Conservation (phyloP, 2,329 filamentous ascomycete species). For the Neopestalotiopsis rosae region DNA sequence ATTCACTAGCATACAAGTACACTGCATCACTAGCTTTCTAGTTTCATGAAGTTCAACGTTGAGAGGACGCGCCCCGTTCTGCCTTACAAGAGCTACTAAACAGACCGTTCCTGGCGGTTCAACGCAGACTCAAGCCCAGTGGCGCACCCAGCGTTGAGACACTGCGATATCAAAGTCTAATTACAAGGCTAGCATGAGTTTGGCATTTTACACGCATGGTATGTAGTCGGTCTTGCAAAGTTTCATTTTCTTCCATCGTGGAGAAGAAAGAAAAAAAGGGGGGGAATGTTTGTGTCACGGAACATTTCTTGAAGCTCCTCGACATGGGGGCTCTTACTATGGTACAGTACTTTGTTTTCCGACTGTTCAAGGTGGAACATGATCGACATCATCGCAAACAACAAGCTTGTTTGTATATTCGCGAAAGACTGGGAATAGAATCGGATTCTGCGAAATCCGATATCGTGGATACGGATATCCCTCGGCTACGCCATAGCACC, state of each 20-base stretch:
- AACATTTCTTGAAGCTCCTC: not conserved
- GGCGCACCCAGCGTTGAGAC: not conserved
- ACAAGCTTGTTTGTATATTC: not conserved
- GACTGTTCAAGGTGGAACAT: not conserved
- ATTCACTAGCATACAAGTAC: too few species aligned
- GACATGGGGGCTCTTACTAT: not conserved
- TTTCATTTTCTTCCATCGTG: not conserved
- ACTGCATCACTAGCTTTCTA: too few species aligned
- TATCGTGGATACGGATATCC: not conserved
- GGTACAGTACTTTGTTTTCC: not conserved
- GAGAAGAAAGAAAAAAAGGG: not conserved
- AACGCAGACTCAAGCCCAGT: not conserved
- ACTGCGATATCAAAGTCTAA: constrained; percentile 8
- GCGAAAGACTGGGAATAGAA: not conserved
- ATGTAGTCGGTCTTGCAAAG: not conserved
- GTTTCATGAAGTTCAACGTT: too few species aligned
- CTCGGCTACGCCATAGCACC: not conserved
- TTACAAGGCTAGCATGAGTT: not conserved
- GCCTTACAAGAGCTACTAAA: not conserved
- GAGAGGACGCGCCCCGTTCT: not conserved
- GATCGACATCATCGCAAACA: not conserved
- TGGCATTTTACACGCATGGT: not conserved
- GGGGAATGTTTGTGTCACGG: not conserved
- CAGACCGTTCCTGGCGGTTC: constrained; percentile 4
- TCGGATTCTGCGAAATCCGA: not conserved